Evolutionary conservation across 257 asterid species (phyloP), one percentile per base, ranked within the genome.

Genomic region (Penstemon barbatus): DNA sequence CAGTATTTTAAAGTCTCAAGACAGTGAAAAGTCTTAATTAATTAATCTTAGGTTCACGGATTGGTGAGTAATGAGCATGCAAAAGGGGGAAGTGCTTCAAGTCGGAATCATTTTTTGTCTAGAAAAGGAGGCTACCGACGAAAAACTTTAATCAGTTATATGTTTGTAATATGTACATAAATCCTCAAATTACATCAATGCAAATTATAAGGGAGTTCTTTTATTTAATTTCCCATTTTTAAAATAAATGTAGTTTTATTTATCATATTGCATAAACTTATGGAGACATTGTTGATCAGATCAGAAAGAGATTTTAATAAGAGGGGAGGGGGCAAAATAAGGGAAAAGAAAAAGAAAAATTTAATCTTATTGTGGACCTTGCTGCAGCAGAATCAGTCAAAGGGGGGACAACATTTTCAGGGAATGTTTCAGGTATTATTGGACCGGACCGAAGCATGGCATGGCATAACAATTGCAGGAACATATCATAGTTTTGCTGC

Each of bases 401-500:
- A 74, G 79, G 79, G 33, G 67, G 57, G 83, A 84, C 89, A 84
- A 64, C 59, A 18, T n/a, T 40, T n/a, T 39, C 74, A 74, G 82
- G 63, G 83, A 74, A 83, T 79, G 81, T 81, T 77, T 62, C 54
- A 69, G 84, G 85, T 84, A 84, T 83, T 86, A 75, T 57, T 54
- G 67, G 60, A 37, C 37, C 11, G 62, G 69, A 63, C 19, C 7
- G 10, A 79, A 71, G 81, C 81, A 72, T 77, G 83, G 59, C 81
- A 68, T 45, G 83, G 59, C 81, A 68, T 45, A 66, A 53, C 66
- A 45, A 52, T n/a, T n/a, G 61, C 45, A 55, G 53, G 33, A 11
- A 37, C 19, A 61, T 49, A 57, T 69, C 75, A 66, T 63, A 44
- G 83, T 81, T 79, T 77, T 81, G 62, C 75, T 69, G 44, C 82